phyloP scores from a whole-genome alignment of 225 moss, liverwort and hornwort genomes.

The Pleurozium schreberi region DNA sequence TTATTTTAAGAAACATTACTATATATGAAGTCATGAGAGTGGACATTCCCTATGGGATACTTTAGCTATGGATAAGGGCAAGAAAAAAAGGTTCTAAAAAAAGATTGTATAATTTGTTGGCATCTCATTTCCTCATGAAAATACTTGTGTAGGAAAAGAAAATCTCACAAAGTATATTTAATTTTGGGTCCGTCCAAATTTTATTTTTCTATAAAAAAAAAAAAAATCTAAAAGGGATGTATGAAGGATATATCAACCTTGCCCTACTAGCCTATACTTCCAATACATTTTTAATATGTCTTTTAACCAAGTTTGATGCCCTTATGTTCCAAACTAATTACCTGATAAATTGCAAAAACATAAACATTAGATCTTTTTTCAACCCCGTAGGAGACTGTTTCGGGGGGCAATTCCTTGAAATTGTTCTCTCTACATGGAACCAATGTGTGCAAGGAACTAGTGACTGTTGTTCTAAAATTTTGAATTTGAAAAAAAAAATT shows the following conservation, averaged over 20 bases:
- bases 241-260: neutral
- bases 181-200: neutral
- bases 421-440: too few species aligned
- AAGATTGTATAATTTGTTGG: neutral
- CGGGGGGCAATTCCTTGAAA: too few species aligned
- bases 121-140: neutral
- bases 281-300: rapidly evolving
- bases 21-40: neutral
- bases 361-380: too few species aligned
- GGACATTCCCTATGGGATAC: neutral
- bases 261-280: neutral
- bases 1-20: neutral
- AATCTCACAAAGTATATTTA: neutral
- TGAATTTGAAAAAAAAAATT: too few species aligned
- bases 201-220: neutral
- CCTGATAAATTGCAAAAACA: neutral
- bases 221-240: rapidly evolving
- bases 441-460: too few species aligned
- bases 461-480: too few species aligned
- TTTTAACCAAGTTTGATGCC: neutral
- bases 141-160: neutral
- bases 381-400: too few species aligned
- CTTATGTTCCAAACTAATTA: neutral
- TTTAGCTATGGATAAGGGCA: rapidly evolving
- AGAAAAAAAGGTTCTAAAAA: neutral